These are phyloP conservation scores for Citrus medica DNA, from an alignment of 345 rosid genomes.

Conservation along the genomic window DNA sequence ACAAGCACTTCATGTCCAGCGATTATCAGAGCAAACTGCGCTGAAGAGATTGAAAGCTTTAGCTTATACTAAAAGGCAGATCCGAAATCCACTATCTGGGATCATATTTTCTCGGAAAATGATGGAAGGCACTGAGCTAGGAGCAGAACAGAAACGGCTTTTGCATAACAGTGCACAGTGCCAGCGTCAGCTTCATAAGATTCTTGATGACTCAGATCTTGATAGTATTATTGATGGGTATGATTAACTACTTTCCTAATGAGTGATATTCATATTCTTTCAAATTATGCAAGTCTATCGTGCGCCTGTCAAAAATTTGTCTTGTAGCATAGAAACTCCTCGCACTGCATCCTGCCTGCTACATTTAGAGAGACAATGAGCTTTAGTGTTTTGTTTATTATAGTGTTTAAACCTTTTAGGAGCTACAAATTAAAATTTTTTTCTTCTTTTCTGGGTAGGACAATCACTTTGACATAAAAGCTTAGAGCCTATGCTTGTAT, in stretches of 20 bases:
- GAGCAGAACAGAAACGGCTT: constrained; percentile 65
- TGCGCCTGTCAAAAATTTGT: background rate
- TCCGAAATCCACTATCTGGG: constrained; percentile 76
- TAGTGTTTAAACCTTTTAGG: background rate
- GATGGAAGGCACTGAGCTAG: constrained; percentile 75
- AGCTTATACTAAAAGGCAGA: constrained; percentile 81
- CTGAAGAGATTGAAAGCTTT: constrained; percentile 65
- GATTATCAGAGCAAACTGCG: constrained; percentile 78
- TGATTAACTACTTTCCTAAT: background rate
- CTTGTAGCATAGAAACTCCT: background rate
- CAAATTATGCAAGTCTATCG: background rate
- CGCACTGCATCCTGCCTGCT: background rate
- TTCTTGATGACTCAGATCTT: constrained; percentile 83
- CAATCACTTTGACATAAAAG: background rate
- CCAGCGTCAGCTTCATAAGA: constrained; percentile 73
- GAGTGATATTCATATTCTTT: background rate
- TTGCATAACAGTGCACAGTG: constrained; percentile 76
- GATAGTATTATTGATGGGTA: constrained; percentile 88
- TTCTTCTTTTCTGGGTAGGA: too few relatives aligned
- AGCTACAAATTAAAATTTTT: background rate
- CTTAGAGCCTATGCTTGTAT: background rate
- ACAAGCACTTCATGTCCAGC: constrained; percentile 85
- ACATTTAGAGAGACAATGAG: background rate
- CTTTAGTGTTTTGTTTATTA: background rate
- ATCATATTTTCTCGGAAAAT: constrained; percentile 64